phyloP scores from a whole-genome alignment of 208 protist species.

The Phytomonas sp. region DNA sequence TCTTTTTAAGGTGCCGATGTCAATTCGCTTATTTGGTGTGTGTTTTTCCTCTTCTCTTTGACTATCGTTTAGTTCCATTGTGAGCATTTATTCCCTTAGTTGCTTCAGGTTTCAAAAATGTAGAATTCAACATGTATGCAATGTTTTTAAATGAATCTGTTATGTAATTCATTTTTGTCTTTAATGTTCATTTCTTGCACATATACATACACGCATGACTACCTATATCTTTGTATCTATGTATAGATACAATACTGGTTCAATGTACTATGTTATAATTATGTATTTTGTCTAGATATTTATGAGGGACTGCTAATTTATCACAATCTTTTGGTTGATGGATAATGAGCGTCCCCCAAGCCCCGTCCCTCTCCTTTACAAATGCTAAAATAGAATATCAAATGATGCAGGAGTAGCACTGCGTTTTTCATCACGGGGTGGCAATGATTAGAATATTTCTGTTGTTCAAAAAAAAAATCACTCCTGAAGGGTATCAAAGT shows the following conservation, averaged over 20 bases:
- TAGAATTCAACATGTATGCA: neutral
- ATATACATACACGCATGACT: neutral
- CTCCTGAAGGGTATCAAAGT: neutral
- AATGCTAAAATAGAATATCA: neutral
- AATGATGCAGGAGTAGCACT: neutral
- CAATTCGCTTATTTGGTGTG: constrained; percentile 4
- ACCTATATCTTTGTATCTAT: neutral
- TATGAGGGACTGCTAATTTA: neutral
- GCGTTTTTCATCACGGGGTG: neutral
- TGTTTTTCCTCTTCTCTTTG: constrained; percentile 3
- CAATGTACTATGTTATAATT: neutral
- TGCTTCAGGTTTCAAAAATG: neutral
- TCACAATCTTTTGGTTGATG: neutral
- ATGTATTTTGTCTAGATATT: neutral
- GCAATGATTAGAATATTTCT: neutral
- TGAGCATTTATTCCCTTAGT: neutral
- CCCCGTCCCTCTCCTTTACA: neutral
- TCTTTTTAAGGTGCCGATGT: neutral
- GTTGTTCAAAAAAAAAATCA: neutral
- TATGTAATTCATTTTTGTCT: constrained; percentile 6
- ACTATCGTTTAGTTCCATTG: constrained; percentile 5
- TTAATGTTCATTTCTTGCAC: neutral
- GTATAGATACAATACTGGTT: neutral
- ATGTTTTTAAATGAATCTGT: neutral
- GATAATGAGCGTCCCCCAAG: neutral